A percentile compares a stretch with the other conserved stretches of the same genome.
phyloP scores from a whole-genome alignment of 305 asterid species.

The Fraxinus nigra region DNA sequence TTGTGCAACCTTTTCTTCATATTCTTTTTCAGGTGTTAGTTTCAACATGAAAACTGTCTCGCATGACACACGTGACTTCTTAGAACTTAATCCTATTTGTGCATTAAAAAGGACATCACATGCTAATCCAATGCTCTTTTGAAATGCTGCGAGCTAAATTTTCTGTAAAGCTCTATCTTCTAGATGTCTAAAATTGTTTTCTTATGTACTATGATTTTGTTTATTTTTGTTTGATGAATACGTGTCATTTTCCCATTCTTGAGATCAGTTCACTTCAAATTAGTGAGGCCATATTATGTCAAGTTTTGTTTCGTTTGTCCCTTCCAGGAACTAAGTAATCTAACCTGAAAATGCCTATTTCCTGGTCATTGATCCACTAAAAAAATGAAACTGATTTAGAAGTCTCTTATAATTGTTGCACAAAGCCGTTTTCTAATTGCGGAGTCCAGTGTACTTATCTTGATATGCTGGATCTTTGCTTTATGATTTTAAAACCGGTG shows the following conservation, averaged over 20 bases:
- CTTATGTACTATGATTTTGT: neutral
- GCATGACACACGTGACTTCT: neutral
- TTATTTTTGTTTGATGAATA: neutral
- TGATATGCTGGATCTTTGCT: neutral
- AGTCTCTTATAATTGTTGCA: neutral
- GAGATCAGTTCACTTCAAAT: neutral
- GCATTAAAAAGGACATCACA: neutral
- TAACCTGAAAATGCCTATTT: neutral
- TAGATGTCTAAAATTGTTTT: neutral
- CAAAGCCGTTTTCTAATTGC: neutral
- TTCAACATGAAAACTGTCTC: neutral
- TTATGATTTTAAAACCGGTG: neutral
- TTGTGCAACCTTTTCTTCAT: neutral
- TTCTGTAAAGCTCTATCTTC: neutral
- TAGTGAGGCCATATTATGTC: neutral
- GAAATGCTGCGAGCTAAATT: neutral
- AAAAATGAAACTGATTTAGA: neutral
- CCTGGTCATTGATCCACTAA: neutral
- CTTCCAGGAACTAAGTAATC: neutral
- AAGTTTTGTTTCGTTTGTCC: neutral
- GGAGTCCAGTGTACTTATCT: neutral
- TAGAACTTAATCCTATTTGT: neutral
- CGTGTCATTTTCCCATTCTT: neutral
- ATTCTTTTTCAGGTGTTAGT: neutral
- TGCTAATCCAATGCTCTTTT: neutral